These are phyloP conservation scores for Ophiognomonia clavigignenti-juglandacearum DNA, from an alignment of 2,329 filamentous ascomycete species.

Conservation along the genomic window DNA sequence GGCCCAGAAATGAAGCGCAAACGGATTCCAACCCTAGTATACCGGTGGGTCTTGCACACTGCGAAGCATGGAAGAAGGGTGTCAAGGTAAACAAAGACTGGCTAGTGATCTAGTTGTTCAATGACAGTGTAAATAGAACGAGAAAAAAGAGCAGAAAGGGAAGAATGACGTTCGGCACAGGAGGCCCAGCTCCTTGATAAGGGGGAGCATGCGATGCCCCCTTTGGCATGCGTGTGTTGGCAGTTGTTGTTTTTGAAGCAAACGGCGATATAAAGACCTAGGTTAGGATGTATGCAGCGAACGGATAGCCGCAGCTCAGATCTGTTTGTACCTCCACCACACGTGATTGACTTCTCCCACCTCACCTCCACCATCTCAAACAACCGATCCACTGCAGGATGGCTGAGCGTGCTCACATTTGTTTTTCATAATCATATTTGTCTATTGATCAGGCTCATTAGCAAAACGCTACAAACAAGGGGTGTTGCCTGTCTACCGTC, in stretches of 20 bases:
- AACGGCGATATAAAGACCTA: conserved; percentile 27
- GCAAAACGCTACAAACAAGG: conserved; percentile 7
- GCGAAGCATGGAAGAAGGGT: neutral
- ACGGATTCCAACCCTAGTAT: too few relatives aligned
- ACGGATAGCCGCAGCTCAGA: conserved; percentile 33
- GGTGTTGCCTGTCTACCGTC: too few relatives aligned
- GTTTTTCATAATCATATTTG: conserved; percentile 11
- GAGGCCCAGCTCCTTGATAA: conserved; percentile 3
- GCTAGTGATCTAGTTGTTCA: neutral
- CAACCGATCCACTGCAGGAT: too few relatives aligned
- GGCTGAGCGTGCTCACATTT: too few relatives aligned
- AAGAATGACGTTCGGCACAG: conserved; percentile 9
- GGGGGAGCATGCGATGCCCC: conserved; percentile 3
- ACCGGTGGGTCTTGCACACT: too few relatives aligned
- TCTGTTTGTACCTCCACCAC: conserved; percentile 29
- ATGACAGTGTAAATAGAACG: conserved; percentile 10
- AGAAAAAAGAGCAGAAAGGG: conserved; percentile 10
- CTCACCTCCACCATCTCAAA: too few relatives aligned
- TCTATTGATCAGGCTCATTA: conserved; percentile 2
- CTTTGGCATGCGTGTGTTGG: conserved; percentile 1
- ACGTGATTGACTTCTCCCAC: conserved; percentile 27
- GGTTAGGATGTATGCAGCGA: conserved; percentile 28
- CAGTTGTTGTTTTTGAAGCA: conserved; percentile 11
- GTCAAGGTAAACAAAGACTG: conserved; percentile 8
- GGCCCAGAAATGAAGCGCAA: conserved; percentile 21